These are phyloP conservation scores for Inga oerstediana DNA, from an alignment of 306 rosid species.

Conservation along the genomic window DNA sequence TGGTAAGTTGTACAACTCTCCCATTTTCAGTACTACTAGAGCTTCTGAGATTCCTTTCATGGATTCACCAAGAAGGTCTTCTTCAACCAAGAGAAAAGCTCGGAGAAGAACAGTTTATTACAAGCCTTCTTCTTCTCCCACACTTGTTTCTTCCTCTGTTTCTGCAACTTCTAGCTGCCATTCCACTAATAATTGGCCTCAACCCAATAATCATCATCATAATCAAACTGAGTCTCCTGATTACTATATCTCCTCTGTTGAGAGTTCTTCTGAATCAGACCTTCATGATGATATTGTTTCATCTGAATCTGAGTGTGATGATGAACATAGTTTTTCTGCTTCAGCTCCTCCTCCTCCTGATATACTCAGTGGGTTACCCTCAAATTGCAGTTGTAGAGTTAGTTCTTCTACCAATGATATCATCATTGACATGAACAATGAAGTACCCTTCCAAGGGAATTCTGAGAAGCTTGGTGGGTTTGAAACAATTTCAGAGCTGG, in stretches of 20 bases:
- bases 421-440: conserved; percentile 75
- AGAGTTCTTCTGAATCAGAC: conserved; percentile 53
- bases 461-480: conserved; percentile 43
- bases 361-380: conserved; percentile 48
- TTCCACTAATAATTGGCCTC: conserved; percentile 36
- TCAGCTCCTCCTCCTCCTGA: conserved; percentile 35
- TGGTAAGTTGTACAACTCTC: conserved; percentile 51
- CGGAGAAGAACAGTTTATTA: conserved; percentile 72
- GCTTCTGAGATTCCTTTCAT: conserved; percentile 48
- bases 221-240: conserved; percentile 52
- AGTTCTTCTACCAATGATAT: conserved; percentile 79
- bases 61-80: conserved; percentile 72
- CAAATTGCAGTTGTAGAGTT: conserved; percentile 59
- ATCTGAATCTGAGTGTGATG: conserved; percentile 60
- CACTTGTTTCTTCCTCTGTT: conserved; percentile 43
- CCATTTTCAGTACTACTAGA: conserved; percentile 39
- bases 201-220: conserved; percentile 35
- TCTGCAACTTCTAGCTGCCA: conserved; percentile 35
- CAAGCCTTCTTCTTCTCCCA: conserved; percentile 79
- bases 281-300: conserved; percentile 47
- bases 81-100: conserved; percentile 48
- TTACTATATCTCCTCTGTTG: conserved; percentile 53
- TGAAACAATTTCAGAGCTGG: conserved; percentile 56
- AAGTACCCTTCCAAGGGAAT: conserved; percentile 41
- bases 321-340: conserved; percentile 29